A percentile compares a stretch with the other conserved stretches of the same genome.
Conservation (phyloP, 495 filamentous ascomycete species). For the Penicillium mononematosum region DNA sequence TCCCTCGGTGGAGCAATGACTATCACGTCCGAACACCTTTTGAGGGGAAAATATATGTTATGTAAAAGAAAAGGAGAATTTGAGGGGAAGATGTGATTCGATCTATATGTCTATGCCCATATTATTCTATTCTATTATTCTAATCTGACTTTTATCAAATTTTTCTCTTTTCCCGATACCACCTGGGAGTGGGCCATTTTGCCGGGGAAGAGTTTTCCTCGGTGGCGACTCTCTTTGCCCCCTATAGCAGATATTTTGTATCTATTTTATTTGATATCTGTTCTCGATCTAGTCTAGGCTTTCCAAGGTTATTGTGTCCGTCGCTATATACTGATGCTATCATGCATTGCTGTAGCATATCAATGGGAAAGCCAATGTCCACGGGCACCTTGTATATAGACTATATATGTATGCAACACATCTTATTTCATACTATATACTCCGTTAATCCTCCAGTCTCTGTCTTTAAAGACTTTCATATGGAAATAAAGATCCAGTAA, state of each 20-base stretch:
- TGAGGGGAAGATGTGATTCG: background rate
- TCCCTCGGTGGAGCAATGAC: constrained; percentile 25
- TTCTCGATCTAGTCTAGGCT: background rate
- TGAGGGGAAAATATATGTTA: constrained; percentile 25
- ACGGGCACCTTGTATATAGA: too few relatives aligned
- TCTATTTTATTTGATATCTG: background rate
- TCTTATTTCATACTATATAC: background rate
- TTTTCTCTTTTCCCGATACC: background rate
- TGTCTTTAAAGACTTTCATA: too few relatives aligned
- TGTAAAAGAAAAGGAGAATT: constrained; percentile 26
- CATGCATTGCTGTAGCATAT: too few relatives aligned
- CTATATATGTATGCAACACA: too few relatives aligned
- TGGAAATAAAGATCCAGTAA: background rate
- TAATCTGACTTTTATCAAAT: background rate
- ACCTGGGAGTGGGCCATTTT: background rate
- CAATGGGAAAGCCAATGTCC: too few relatives aligned
- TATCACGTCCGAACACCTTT: constrained; percentile 5
- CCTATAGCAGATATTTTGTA: background rate
- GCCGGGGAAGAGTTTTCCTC: constrained; percentile 8
- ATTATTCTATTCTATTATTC: background rate
- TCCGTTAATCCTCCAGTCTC: background rate
- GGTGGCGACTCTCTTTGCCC: constrained; percentile 3
- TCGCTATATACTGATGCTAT: too few relatives aligned
- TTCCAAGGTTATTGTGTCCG: too few relatives aligned
- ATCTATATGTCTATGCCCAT: background rate